Base-by-base conservation (phyloP, 1,139 yeast species). In the Saccharomyces hybrid region DNA sequence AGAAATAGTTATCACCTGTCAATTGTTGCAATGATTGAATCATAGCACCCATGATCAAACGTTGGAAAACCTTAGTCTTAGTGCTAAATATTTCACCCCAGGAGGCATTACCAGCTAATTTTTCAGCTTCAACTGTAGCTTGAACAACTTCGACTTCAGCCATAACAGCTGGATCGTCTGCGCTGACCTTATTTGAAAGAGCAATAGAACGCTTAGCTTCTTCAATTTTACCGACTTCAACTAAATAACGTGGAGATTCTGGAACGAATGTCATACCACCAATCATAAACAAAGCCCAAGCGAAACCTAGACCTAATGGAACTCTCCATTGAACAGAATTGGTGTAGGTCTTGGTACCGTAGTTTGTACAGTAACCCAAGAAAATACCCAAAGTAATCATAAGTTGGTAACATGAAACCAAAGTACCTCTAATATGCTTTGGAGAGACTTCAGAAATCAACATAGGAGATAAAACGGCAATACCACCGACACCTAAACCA, bases 1-100 rank as follows among this genome's bases (percentile, higher is more conserved):
- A 85, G 75, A 86, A 85, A 72, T 85, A 86, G 75, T 85, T 85
- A 69, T 83, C 80, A 78, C 93, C 95, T 57, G 89, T 82, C 62
- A 86, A 78, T 73, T 86, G 95, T 74, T 86, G 93, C 64, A 85
- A 72, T 27, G 84, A 76, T 76, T 83, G 86, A 61, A 85, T 71
- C 71, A 82, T 67, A 57, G 83, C 72, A 68, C 95, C 95, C 66
- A 82, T 75, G 26, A 82, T 41, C 25, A 85, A 77, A 74, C 95
- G 79, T 73, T 77, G 79, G 63, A 84, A 72, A 56, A 70, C 66
- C 50, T 64, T 64, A 50, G 72, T 89, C 69, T 81, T 78, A 70
- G 88, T 88, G 51, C 80, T 76, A 64, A 84, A 60, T 58, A 85
- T 74, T 66, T 85, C 86, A 53, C 67, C 68, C 90, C 91, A 85